Evolutionary conservation across 2,329 filamentous ascomycete genomes (phyloP).

Genomic region (Apiospora sp.): DNA sequence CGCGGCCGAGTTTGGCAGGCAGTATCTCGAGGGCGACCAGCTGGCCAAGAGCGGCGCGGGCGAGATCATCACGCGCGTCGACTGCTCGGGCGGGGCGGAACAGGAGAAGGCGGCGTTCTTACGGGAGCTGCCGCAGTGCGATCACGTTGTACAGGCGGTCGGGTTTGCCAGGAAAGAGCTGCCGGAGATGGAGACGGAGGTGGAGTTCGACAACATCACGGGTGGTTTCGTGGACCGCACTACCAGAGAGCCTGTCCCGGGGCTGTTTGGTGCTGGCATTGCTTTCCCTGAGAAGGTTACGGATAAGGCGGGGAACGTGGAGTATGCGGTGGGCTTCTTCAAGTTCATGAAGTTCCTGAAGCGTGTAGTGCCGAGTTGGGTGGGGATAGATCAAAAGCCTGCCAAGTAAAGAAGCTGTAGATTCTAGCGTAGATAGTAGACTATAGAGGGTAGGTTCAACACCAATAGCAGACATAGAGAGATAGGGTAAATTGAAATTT

Average conservation of each 20-base stretch:
- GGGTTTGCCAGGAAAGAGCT: slow-evolving; percentile 61
- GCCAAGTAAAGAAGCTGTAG: background rate
- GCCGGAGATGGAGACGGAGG: slow-evolving; percentile 49
- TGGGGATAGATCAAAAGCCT: slow-evolving; percentile 22
- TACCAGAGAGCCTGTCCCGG: slow-evolving; percentile 52
- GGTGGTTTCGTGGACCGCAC: slow-evolving; percentile 56
- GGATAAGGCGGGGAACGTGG: slow-evolving; percentile 68
- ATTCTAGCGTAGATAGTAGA: background rate
- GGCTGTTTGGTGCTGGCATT: slow-evolving; percentile 68
- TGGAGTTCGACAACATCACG: slow-evolving; percentile 44
- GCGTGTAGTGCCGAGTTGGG: slow-evolving; percentile 61
- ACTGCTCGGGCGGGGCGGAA: slow-evolving; percentile 46
- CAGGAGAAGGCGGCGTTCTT: slow-evolving; percentile 54
- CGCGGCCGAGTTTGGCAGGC: slow-evolving; percentile 65
- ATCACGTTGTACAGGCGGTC: slow-evolving; percentile 65
- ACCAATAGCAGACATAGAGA: background rate
- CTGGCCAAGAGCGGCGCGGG: slow-evolving; percentile 55
- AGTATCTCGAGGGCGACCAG: slow-evolving; percentile 62
- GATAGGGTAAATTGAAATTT: no score
- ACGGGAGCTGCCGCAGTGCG: slow-evolving; percentile 56
- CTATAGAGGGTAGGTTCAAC: background rate
- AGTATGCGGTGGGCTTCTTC: slow-evolving; percentile 68
- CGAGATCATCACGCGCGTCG: slow-evolving; percentile 55
- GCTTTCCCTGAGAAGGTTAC: slow-evolving; percentile 68
- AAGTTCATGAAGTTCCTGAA: slow-evolving; percentile 72